Percentiles rank a stretch among this genome's conserved stretches.
Conservation (phyloP, 208 protist genomes). For the Acanthamoeba sp. region DNA sequence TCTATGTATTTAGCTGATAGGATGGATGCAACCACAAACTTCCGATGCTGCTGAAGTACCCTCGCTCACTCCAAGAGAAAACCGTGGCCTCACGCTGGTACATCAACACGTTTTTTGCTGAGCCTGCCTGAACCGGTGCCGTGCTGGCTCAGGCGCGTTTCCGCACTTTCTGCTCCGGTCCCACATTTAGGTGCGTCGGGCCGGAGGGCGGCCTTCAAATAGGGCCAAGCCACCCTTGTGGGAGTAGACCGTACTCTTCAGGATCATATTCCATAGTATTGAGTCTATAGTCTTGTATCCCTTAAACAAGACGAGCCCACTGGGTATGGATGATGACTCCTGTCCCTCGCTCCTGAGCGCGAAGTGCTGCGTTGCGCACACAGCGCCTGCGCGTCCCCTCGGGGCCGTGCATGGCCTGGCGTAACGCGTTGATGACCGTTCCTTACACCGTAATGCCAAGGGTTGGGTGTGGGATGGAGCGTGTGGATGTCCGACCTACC, state of each 20-base stretch:
- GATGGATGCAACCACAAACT: too few species aligned
- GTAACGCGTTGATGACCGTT: constrained; percentile 71
- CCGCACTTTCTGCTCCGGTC: neutral
- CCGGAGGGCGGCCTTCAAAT: neutral
- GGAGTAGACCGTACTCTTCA: constrained; percentile 73
- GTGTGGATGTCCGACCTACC: constrained; percentile 74
- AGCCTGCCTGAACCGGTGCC: too few species aligned
- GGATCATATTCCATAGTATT: constrained; percentile 75
- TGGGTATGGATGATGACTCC: constrained; percentile 74
- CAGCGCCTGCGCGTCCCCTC: neutral
- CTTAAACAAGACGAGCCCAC: constrained; percentile 74
- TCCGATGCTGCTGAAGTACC: too few species aligned
- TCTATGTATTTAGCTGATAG: too few species aligned
- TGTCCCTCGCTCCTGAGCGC: constrained; percentile 72
- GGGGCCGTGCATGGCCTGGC: constrained; percentile 24
- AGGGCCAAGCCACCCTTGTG: neutral
- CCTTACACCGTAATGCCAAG: constrained; percentile 63
- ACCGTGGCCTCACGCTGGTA: too few species aligned
- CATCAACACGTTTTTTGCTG: too few species aligned
- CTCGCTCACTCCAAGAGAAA: too few species aligned
- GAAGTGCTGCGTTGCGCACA: constrained; percentile 69
- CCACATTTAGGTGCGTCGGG: neutral
- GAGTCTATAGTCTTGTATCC: constrained; percentile 74
- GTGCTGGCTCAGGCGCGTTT: neutral
- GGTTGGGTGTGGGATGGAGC: constrained; percentile 71